Evolutionary conservation across 2,329 filamentous ascomycete species (phyloP), one percentile per base, ranked within the genome.

Genomic region (Pseudogymnoascus sp.): DNA sequence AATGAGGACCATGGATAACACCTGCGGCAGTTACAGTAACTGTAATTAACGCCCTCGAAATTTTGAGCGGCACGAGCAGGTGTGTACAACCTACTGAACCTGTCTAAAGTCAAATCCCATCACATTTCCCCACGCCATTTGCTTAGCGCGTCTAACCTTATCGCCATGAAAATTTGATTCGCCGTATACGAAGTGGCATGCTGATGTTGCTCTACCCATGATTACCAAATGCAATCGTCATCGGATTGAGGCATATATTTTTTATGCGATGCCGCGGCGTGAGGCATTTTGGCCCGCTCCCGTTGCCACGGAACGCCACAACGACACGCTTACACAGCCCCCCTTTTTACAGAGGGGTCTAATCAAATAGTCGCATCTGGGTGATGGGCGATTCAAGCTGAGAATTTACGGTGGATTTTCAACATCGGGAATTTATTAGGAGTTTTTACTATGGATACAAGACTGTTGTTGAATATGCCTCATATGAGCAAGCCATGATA

Each of bases 221-320:
- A 33, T 33, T 56, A 18, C 25, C 11, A 31, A 33, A 31, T 33
- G 62, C 53, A 21, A 59, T 53, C 62, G 63, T 65, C 10, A 50
- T 16, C 16, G 40, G 62, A 18, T 61, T 65, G 38, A 63, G 63
- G 62, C 60, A n/a, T 33, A 56, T 56, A 31, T 18, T 56, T 16
- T 33, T 56, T 56, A 33, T 33, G 25, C 28, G 47, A 6, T 1
- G 47, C 25, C 47, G 25, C n/a, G 25, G 28, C n/a, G 7, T 56
- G 47, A 56, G 47, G 47, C n/a, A 56, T 56, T 56, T 56, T 56
- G 47, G 47, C 47, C 47, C 47, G 47, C n/a, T 56, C 47, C 47
- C 47, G n/a, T 10, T 6, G n/a, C 2, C 28, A 12, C 33, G 47
- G 47, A 18, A 56, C 47, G 23, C n/a, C 33, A 33, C 25, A 56